phyloP scores from a whole-genome alignment of 192 early-diverging fungal species.

The Rhizophagus clarus region DNA sequence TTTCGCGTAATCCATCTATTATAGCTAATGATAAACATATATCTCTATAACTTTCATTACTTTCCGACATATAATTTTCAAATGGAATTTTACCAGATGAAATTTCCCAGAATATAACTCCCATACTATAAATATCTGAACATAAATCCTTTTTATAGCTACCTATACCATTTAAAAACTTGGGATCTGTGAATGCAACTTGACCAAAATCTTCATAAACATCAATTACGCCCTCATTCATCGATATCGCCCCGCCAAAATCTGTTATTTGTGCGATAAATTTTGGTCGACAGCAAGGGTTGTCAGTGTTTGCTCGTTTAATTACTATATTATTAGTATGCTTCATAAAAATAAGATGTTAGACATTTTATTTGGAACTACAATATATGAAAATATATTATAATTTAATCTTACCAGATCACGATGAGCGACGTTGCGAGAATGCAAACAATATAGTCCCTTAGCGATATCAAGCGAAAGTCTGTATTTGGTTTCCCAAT shows the following conservation, averaged over 20 bases:
- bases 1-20: constrained; percentile 41
- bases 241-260: too few relatives aligned
- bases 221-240: too few relatives aligned
- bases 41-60: background rate
- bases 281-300: too few relatives aligned
- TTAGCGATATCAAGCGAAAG: background rate
- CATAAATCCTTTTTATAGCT: too few relatives aligned
- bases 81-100: background rate
- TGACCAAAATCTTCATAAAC: too few relatives aligned
- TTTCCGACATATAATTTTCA: background rate
- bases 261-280: too few relatives aligned
- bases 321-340: too few relatives aligned
- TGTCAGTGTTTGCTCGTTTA: too few relatives aligned
- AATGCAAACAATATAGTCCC: background rate
- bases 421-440: background rate
- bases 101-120: constrained; percentile 4
- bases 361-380: background rate
- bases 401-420: background rate
- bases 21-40: background rate
- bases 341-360: background rate
- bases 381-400: background rate
- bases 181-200: too few relatives aligned
- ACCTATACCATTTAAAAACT: too few relatives aligned
- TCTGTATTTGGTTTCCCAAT: background rate
- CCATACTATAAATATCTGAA: background rate